Evolutionary conservation across 352 stramenopile species (phyloP).

Genomic region (Globisporangium cystogenes): DNA sequence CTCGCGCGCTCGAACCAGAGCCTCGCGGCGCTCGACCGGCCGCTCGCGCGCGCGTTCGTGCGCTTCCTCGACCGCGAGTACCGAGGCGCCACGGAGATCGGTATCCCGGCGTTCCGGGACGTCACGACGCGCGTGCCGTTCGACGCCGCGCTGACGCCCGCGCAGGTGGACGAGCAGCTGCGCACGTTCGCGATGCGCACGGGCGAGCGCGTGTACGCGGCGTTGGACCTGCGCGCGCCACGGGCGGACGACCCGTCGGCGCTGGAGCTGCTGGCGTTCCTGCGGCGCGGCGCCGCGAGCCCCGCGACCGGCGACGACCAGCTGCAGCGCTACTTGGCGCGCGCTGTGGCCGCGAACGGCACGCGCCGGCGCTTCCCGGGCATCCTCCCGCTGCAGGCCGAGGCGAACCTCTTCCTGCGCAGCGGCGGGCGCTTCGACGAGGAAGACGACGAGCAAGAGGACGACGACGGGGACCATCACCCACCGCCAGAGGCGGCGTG

Average conservation of each 20-base stretch:
- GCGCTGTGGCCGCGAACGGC: slow-evolving; percentile 3
- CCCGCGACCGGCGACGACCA: slow-evolving; percentile 18
- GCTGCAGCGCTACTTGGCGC: slow-evolving; percentile 33
- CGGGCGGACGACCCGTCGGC: slow-evolving; percentile 2
- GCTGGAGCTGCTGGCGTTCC: slow-evolving; percentile 31
- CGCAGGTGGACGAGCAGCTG: slow-evolving; percentile 30
- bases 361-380: slow-evolving; percentile 28
- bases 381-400: slow-evolving; percentile 49
- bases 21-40: slow-evolving; percentile 50
- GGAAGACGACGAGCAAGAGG: slow-evolving; percentile 4
- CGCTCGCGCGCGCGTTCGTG: slow-evolving; percentile 37
- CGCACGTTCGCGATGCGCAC: slow-evolving; percentile 28
- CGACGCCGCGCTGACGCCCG: slow-evolving; percentile 13
- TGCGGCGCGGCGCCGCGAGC: slow-evolving; percentile 16
- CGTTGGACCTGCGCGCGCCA: slow-evolving; percentile 37
- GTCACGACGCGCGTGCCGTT: slow-evolving; percentile 43
- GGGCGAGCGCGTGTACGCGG: slow-evolving; percentile 35
- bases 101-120: slow-evolving; percentile 28
- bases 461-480: neutral
- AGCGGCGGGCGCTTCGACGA: slow-evolving; percentile 4
- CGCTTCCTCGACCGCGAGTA: slow-evolving; percentile 49
- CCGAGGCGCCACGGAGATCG: slow-evolving; percentile 29
- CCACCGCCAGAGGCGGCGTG: slow-evolving; percentile 22
- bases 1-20: slow-evolving; percentile 47
- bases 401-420: slow-evolving; percentile 46